phyloP scores from a whole-genome alignment of 2,329 filamentous ascomycete genomes.

The Sporothrix curviconia region DNA sequence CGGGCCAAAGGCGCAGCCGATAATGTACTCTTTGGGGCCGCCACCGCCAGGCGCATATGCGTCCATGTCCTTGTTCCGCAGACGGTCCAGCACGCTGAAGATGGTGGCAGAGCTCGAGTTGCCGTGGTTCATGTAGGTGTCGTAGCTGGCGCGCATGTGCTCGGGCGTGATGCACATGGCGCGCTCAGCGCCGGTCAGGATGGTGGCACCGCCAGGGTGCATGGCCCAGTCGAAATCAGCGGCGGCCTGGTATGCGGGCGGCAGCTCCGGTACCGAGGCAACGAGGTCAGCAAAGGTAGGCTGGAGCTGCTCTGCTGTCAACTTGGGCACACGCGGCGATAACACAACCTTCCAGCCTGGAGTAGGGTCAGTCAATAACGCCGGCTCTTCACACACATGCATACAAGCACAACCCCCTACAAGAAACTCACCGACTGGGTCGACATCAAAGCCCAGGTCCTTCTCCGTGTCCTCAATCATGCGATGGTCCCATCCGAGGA shows the following conservation, averaged over 20 bases:
- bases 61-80: slow-evolving; percentile 57
- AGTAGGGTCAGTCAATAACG: too few species aligned
- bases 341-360: slow-evolving; percentile 61
- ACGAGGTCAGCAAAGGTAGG: slow-evolving; percentile 51
- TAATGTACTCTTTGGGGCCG: slow-evolving; percentile 48
- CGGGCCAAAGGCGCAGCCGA: slow-evolving; percentile 64
- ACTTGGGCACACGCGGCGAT: slow-evolving; percentile 52
- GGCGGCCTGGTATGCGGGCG: slow-evolving; percentile 38
- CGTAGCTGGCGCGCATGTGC: slow-evolving; percentile 63
- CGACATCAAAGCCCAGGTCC: slow-evolving; percentile 60
- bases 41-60: slow-evolving; percentile 44
- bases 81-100: slow-evolving; percentile 57
- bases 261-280: slow-evolving; percentile 37
- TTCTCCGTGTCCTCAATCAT: slow-evolving; percentile 54
- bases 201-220: slow-evolving; percentile 62
- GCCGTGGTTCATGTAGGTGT: slow-evolving; percentile 61
- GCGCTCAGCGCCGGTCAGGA: slow-evolving; percentile 56
- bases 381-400: too few species aligned
- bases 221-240: slow-evolving; percentile 66
- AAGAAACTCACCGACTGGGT: too few species aligned
- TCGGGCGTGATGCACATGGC: slow-evolving; percentile 52
- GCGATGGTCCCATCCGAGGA: slow-evolving; percentile 60
- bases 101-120: slow-evolving; percentile 66
- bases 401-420: too few species aligned
- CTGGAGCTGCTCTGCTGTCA: slow-evolving; percentile 45